phyloP scores from a whole-genome alignment of 2,329 filamentous ascomycete species.

The Exophiala mesophila region DNA sequence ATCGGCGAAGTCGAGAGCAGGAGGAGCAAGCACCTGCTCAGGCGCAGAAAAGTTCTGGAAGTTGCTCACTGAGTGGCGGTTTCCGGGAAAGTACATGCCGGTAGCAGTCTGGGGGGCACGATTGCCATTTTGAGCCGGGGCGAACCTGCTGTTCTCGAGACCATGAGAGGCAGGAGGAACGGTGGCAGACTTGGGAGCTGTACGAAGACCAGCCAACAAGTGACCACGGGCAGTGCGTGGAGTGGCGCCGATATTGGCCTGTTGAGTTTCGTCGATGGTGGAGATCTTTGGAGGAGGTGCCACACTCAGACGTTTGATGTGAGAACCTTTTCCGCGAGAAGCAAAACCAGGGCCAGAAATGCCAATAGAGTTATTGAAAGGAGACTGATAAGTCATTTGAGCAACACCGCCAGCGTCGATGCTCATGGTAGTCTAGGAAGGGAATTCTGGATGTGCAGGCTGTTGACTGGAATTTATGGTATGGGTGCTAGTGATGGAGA shows the following conservation, averaged over 20 bases:
- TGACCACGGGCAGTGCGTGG: conserved; percentile 93
- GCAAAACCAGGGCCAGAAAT: conserved; percentile 77
- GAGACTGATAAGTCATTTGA: conserved; percentile 92
- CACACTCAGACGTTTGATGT: conserved; percentile 82
- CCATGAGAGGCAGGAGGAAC: conserved; percentile 62
- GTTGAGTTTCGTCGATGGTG: conserved; percentile 59
- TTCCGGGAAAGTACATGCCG: conserved; percentile 50
- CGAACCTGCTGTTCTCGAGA: conserved; percentile 46
- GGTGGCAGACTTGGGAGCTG: conserved; percentile 79
- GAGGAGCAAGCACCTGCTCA: conserved; percentile 85
- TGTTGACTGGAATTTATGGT: conserved; percentile 1
- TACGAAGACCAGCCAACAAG: conserved; percentile 85
- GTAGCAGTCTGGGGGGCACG: conserved; percentile 57
- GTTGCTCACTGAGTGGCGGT: conserved; percentile 39
- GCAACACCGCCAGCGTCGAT: conserved; percentile 98
- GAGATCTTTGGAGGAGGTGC: conserved; percentile 66
- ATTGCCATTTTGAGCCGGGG: conserved; percentile 39
- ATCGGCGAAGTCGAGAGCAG: conserved; percentile 68
- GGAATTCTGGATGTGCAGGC: conserved; percentile 11
- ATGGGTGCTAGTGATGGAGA: not conserved
- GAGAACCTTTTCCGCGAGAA: conserved; percentile 76
- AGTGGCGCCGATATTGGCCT: conserved; percentile 67
- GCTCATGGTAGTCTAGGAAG: conserved; percentile 23
- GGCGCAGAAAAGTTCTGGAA: conserved; percentile 62
- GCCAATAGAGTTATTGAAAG: conserved; percentile 65